phyloP scores from a whole-genome alignment of 257 asterid species.

The Paraleonurus japonicus region DNA sequence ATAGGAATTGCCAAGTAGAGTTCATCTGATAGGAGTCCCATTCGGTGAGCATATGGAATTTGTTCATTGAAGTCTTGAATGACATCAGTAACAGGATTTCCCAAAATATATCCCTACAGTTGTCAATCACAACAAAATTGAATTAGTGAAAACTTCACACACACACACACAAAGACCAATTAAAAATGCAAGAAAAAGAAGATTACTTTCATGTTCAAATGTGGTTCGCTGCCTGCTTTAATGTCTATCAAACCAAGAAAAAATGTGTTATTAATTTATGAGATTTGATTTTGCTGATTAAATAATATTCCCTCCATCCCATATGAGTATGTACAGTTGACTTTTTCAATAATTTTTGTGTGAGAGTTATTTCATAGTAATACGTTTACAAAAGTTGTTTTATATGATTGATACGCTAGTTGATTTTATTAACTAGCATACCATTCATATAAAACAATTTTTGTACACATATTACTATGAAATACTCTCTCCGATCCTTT shows the following conservation, averaged over 20 bases:
- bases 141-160: too few relatives aligned
- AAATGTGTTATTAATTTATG: not conserved
- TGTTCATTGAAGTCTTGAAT: not conserved
- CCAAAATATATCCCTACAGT: slow-evolving; percentile 33
- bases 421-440: too few relatives aligned
- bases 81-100: slow-evolving; percentile 29
- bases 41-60: slow-evolving; percentile 32
- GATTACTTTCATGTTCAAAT: slow-evolving; percentile 30
- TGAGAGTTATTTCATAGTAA: too few relatives aligned
- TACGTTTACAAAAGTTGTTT: too few relatives aligned
- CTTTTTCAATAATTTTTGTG: too few relatives aligned
- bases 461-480: too few relatives aligned
- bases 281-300: not conserved
- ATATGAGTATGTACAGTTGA: too few relatives aligned
- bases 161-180: not conserved
- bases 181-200: not conserved
- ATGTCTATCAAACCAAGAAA: slow-evolving; percentile 15
- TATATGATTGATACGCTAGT: too few relatives aligned
- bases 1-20: slow-evolving; percentile 28
- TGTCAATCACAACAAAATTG: not conserved
- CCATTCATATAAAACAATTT: too few relatives aligned
- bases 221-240: slow-evolving; percentile 28
- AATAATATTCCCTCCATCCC: too few relatives aligned
- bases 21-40: slow-evolving; percentile 38
- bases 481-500: too few relatives aligned